Evolutionary conservation across 352 stramenopile genomes (phyloP), one percentile per base, ranked within the genome.

Genomic region (Thalassiosira ordinaria): DNA sequence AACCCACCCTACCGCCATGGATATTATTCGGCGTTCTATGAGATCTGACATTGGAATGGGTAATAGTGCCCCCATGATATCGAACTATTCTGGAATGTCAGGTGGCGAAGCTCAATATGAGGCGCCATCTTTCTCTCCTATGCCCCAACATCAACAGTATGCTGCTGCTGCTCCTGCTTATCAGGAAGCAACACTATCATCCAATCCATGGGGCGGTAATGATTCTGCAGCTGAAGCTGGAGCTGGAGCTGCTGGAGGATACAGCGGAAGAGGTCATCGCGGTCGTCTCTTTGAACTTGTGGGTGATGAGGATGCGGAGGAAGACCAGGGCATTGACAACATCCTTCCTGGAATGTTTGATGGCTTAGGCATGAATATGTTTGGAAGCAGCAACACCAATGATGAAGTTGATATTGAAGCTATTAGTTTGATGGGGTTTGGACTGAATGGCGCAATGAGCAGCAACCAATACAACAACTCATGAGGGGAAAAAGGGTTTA

Each of bases 351-450:
- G 86, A 26, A 89, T 92, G 79, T 65, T 92, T 29, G 77, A 87
- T 51, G 89, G 78, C 76, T 81, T 94, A 35, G 82, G 87, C 64
- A 77, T 92, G 62, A 84, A 86, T 68, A 79, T 94, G 46, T 94
- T 94, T 67, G 75, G 88, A 67, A 72, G 67, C n/a, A 82, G n/a
- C 63, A 78, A 71, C 33, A 60, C 62, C 31, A 76, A 69, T 26
- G 68, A 85, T 59, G 85, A 94, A 62, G 73, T 94, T 52, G 86
- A 94, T 51, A 92, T 94, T 74, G 89, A 94, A 82, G 89, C 87
- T 22, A 92, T 94, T 47, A 91, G 67, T 69, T 74, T 93, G 51
- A 90, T 91, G 89, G 87, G 87, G 27, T 91, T 93, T 47, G 84
- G 84, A 55, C 55, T 85, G 63, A 76, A 72, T 64, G 76, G 67